Base-by-base conservation (phyloP, 345 rosid species). In the Pistacia atlantica region DNA sequence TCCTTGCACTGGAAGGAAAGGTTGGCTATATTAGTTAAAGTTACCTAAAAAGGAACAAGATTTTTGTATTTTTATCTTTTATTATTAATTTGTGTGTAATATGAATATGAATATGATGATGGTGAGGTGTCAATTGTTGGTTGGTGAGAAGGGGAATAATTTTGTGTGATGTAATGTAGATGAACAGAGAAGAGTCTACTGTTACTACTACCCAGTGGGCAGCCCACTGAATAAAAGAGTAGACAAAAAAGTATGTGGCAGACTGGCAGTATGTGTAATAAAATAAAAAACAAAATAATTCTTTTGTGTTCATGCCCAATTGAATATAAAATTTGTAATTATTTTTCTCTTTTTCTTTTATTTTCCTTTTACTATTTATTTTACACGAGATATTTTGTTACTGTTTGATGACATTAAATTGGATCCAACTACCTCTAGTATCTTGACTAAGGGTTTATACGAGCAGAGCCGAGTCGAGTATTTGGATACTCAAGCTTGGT, bases 201-300 rank as follows among this genome's bases (percentile, higher is more conserved):
- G 46, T 8, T 42, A 5, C 46, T 42, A 1, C 8, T 6, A 54
- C 67, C 45, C 25, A 20, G 73, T 65, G 73, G 81, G 73, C 45
- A 11, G 51, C 79, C 79, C 70, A 42, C 73, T 52, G 14, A 78
- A 75, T 78, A 75, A 81, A 64, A 35, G 57, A 38, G 25, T 3
- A 51, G 58, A 59, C 64, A 60, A 65, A 76, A 60, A 52, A 14
- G 16, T 59, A 22, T 63, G 73, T 49, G 81, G 75, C n/a, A n/a
- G 76, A 45, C 20, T n/a, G n/a, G n/a, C 25, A 22, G 25, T 3
- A 71, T 38, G 16, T 13, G 58, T 74, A 65, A 69, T 69, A 65
- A 74, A 74, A 77, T 74, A 69, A 65, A 67, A 11, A 51, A 22
- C n/a, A 17, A 67, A 65, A n/a, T 35, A 66, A 72, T 62, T 77